A percentile compares a stretch with the other conserved stretches of the same genome.
These are phyloP conservation scores for Diutina scorzettiae DNA, from an alignment of 1,139 yeast species.

Conservation along the genomic window DNA sequence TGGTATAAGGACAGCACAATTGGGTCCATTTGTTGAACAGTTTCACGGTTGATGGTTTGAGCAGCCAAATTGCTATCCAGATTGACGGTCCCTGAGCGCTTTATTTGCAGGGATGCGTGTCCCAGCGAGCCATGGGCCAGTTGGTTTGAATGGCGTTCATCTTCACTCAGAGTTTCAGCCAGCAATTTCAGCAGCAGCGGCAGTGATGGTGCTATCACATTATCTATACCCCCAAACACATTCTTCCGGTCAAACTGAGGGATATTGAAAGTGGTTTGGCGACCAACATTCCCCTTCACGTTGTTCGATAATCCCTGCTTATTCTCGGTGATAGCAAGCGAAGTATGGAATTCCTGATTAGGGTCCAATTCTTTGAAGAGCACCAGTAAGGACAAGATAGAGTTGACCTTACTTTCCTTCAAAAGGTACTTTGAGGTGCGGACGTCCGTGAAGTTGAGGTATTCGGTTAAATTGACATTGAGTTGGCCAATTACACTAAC, in stretches of 20 bases:
- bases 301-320: neutral
- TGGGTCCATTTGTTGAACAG: conserved; percentile 27
- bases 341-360: conserved; percentile 31
- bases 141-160: neutral
- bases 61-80: neutral
- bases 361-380: conserved; percentile 30
- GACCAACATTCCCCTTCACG: conserved; percentile 7
- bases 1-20: conserved; percentile 42
- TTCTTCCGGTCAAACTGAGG: conserved; percentile 28
- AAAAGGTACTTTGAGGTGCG: conserved; percentile 52
- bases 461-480: conserved; percentile 62
- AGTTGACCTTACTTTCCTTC: conserved; percentile 71
- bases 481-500: conserved; percentile 48
- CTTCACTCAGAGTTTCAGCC: neutral
- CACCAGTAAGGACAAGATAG: conserved; percentile 45
- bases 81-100: neutral
- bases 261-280: conserved; percentile 15
- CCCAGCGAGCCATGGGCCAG: neutral
- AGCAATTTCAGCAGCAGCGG: neutral
- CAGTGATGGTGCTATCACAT: conserved; percentile 14
- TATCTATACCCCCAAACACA: conserved; percentile 30
- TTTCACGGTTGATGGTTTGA: neutral
- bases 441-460: conserved; percentile 43
- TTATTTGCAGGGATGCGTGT: too few species aligned
- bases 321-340: conserved; percentile 16